These are phyloP conservation scores for Verticillium albo-atrum DNA, from an alignment of 2,329 filamentous ascomycete genomes.

Conservation along the genomic window DNA sequence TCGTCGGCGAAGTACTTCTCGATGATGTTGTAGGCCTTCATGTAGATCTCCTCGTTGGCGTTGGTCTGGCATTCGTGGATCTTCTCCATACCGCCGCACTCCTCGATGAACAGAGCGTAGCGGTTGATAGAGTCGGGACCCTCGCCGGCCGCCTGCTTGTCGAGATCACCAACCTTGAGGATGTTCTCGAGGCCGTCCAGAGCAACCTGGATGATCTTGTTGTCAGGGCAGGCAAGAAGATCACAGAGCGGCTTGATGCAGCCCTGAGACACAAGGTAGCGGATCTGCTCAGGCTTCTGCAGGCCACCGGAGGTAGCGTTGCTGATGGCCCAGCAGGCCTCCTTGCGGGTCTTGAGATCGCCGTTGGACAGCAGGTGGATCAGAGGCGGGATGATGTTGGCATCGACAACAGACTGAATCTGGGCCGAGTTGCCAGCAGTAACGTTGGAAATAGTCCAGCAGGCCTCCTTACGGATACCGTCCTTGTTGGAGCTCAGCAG, in stretches of 20 bases:
- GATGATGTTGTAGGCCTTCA: constrained; percentile 99
- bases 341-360: constrained; percentile 98
- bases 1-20: constrained; percentile 99
- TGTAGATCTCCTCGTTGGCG: constrained; percentile 99
- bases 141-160: constrained; percentile 83
- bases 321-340: constrained; percentile 99
- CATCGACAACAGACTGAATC: constrained; percentile 94
- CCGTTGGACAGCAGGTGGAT: constrained; percentile 96
- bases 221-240: constrained; percentile 91
- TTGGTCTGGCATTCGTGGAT: constrained; percentile 99
- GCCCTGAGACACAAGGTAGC: constrained; percentile 87
- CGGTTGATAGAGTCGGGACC: constrained; percentile 82
- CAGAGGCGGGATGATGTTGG: constrained; percentile 92
- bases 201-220: constrained; percentile 99
- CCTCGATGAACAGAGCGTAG: constrained; percentile 96
- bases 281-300: constrained; percentile 98
- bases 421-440: constrained; percentile 97
- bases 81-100: constrained; percentile 99
- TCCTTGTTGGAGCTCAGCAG: constrained; percentile 97
- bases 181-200: constrained; percentile 98
- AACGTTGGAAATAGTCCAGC: constrained; percentile 99
- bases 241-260: constrained; percentile 98
- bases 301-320: constrained; percentile 96
- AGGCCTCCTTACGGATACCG: constrained; percentile 97
- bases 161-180: constrained; percentile 97